Evolutionary conservation across 1,284 basidiomycete species (phyloP).

Genomic region (Cutaneotrichosporon sp.): DNA sequence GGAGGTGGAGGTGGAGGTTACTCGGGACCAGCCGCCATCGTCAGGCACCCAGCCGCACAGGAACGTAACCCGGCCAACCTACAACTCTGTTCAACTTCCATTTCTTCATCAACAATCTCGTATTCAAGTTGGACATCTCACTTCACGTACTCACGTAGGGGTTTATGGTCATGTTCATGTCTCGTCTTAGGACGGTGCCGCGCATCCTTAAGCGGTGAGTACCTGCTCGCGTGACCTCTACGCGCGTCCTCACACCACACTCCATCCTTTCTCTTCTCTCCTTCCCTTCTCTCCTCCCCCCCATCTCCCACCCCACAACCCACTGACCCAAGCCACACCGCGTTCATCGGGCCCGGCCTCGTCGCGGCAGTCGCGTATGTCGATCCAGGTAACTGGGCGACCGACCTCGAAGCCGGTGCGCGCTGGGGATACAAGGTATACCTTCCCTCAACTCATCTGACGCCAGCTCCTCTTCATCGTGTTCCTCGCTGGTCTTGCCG

Average conservation of each 20-base stretch:
- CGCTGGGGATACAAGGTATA: conserved; percentile 56
- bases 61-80: no score
- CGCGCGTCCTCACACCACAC: no score
- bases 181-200: neutral
- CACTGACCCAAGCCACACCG: conserved; percentile 39
- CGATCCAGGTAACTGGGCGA: conserved; percentile 51
- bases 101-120: neutral
- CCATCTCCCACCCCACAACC: neutral
- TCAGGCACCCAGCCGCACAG: no score
- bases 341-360: conserved; percentile 54
- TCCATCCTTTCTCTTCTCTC: no score
- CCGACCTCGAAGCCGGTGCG: conserved; percentile 16
- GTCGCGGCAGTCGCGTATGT: conserved; percentile 52
- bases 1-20: no score
- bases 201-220: conserved; percentile 1
- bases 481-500: conserved; percentile 77
- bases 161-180: neutral
- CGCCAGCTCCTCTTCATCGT: conserved; percentile 74
- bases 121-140: neutral
- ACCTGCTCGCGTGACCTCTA: neutral
- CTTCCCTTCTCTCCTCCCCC: no score
- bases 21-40: no score
- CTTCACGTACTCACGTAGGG: neutral
- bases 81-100: no score
- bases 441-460: neutral